Base-by-base conservation (phyloP, 1,284 basidiomycete species). In the Naganishia liquefaciens region DNA sequence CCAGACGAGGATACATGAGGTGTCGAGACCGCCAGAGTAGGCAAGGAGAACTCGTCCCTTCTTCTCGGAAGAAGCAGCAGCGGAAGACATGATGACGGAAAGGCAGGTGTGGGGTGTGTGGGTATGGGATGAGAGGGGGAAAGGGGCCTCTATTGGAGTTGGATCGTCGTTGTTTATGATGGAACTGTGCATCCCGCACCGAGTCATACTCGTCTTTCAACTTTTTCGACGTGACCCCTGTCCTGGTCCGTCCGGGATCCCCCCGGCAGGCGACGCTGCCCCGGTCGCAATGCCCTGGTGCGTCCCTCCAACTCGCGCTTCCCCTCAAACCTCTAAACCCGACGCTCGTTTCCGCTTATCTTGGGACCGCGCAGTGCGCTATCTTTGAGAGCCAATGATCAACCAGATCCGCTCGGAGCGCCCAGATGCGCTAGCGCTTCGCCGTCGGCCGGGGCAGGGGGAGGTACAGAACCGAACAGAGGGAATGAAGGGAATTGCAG, bases 1-100 rank as follows among this genome's bases (percentile, higher is more conserved):
- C 93, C 93, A 96, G 62, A 90, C 90, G 73, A 96, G 87, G 80
- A 97, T 97, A 80, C 93, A 96, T 43, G 93, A 95, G 43, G 93
- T 96, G 81, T 97, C 92, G 67, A 99, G 86, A 76, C 95, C 95
- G 74, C 96, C 95, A 74, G 95, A 99, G 84, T 99, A 99, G 47
- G 95, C 95, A 55, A 79, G 73, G 71, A 79, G 75, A 71, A 79
- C 78, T 71, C 77, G 78, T 67, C 78, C 78, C 70, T 79, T 78
- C 73, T 76, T 77, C 64, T 76, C 73, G 44, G 67, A 30, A 62
- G 71, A 62, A 54, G 70, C 52, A 37, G 33, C 33, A 60, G 62
- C 55, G 57, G 64, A 53, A 37, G 64, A 65, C 64, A 65, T 65
- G 50, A 37, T 51, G 42, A 28, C 33, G 27, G 28, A 27, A 28